Evolutionary conservation across 2,329 filamentous ascomycete species (phyloP).

Genomic region (Atkinsonella texensis): DNA sequence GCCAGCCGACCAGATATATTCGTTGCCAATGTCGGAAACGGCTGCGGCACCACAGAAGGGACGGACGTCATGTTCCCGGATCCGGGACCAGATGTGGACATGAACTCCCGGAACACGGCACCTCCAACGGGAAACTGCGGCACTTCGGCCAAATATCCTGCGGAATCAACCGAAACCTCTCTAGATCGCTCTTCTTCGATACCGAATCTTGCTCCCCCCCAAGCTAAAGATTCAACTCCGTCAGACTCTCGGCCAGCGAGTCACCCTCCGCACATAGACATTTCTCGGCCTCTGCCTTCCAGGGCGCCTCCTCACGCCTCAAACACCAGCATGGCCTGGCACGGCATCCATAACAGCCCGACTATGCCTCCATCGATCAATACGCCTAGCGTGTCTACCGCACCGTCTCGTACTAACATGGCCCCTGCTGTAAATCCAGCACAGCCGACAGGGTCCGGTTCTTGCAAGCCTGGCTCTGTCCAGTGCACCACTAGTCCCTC

Average conservation of each 20-base stretch:
- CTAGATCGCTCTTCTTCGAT: not conserved
- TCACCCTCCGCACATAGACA: not conserved
- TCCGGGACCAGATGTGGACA: conserved; percentile 39
- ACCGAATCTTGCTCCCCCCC: not conserved
- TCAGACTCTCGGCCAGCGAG: not conserved
- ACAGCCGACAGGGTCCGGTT: not conserved
- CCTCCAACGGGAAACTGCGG: not conserved
- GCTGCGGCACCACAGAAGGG: conserved; percentile 42
- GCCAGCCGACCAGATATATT: conserved; percentile 49
- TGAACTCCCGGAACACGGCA: not conserved
- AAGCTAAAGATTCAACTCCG: not conserved
- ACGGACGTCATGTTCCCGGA: conserved; percentile 51
- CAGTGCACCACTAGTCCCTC: not conserved
- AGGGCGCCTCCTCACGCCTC: not conserved
- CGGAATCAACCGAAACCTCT: not conserved
- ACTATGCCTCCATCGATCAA: not conserved
- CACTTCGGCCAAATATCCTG: not conserved
- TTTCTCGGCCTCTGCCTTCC: not conserved
- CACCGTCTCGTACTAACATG: not conserved
- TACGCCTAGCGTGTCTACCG: not conserved
- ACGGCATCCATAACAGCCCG: not conserved
- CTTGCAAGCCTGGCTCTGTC: conserved; percentile 1
- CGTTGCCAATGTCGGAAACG: conserved; percentile 49
- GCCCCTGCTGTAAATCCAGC: not conserved
- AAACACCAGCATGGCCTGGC: not conserved